phyloP scores from a whole-genome alignment of 805 yeast species.

The Dipodascopsis uninucleata region DNA sequence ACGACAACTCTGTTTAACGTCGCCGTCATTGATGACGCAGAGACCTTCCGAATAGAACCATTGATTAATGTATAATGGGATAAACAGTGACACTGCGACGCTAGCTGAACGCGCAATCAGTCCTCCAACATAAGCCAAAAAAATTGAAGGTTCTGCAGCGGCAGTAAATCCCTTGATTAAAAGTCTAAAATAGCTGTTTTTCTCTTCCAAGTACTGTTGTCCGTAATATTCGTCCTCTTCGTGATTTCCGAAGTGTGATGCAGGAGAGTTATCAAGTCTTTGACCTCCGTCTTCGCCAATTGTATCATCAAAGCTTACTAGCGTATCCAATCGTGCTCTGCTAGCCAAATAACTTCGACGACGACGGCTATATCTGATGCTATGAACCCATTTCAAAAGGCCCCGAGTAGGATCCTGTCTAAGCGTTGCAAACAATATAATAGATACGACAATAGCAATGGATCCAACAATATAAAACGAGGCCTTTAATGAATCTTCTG shows the following conservation, averaged over 20 bases:
- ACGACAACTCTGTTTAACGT: constrained; percentile 45
- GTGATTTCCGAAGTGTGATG: no score
- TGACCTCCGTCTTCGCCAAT: no score
- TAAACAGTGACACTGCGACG: constrained; percentile 44
- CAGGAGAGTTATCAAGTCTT: no score
- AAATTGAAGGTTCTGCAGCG: constrained; percentile 45
- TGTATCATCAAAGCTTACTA: no score
- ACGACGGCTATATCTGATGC: constrained; percentile 28
- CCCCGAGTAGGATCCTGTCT: constrained; percentile 44
- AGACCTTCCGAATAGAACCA: constrained; percentile 50
- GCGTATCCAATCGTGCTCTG: no score
- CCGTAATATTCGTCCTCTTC: constrained; percentile 20
- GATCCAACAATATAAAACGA: constrained; percentile 51
- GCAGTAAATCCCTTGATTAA: constrained; percentile 48
- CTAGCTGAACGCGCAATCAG: constrained; percentile 63
- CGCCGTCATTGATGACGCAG: constrained; percentile 37
- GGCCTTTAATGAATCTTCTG: constrained; percentile 45
- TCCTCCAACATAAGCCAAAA: constrained; percentile 57
- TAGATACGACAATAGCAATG: constrained; percentile 41
- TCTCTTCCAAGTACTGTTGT: constrained; percentile 17
- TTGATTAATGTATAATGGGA: constrained; percentile 60
- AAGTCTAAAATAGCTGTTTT: constrained; percentile 40
- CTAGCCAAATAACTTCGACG: no score
- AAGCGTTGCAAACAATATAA: constrained; percentile 42
- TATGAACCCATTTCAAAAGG: constrained; percentile 34